Base-by-base conservation (phyloP, 1,284 basidiomycete species). In the Cryptococcus hybrid region DNA sequence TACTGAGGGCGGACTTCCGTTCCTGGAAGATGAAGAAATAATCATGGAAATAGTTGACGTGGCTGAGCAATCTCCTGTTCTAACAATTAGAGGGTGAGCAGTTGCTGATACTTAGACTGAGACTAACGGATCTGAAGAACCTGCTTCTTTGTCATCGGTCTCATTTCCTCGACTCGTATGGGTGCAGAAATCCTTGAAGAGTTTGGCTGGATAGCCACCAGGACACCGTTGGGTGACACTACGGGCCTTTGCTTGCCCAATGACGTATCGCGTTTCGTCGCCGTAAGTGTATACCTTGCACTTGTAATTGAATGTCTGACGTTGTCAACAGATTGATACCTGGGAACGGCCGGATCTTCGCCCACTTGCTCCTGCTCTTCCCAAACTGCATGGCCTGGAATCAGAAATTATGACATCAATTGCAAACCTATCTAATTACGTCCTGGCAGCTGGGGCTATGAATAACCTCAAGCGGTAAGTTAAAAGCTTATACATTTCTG, bases 21-120 rank as follows among this genome's bases (percentile, higher is more conserved):
- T 99, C 74, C 81, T 99, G 24, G 94, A 97, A 70, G 92, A 93
- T 58, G 92, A 97, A 73, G 92, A 93, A 63, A 87, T 97, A 59
- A 88, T 98, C 47, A 88, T 90, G 13, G 84, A 86, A 7, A 88
- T 99, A 55, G 82, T 97, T 42, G 87, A 93, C 61, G 96, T 98
- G 56, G 92, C 94, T 1, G 89, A 93, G 66, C 84, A 86, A 56
- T 97, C 94, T 2, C 83, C 84, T 1, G 88, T 98, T 54, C 84
- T 96, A 44, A 96, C 94, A 5, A 86, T 99, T 15, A 83, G 92
- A 80, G 96, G 96, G 93, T 95, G 69, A 68, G 88, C 69, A 24
- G 18, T 3, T 11, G 24, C 13, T 15, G 30, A 15, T 8, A 30
- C 46, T 36, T 45, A 34, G 12, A 43, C 43, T 47, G 45, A 39